Evolutionary conservation across 2,329 filamentous ascomycete species (phyloP).

Genomic region (Phoma sp.): DNA sequence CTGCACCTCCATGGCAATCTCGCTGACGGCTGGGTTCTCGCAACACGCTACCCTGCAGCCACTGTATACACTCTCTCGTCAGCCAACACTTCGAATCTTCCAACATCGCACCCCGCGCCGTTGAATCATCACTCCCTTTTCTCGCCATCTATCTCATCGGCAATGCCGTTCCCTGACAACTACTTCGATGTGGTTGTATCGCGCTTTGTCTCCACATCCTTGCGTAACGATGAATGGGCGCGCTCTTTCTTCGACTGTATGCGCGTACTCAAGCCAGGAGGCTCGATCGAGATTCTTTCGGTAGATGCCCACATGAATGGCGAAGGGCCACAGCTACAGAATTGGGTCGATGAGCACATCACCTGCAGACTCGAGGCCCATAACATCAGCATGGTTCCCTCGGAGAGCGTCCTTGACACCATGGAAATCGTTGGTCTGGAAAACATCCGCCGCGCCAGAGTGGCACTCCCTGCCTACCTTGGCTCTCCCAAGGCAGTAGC

Average conservation of each 20-base stretch:
- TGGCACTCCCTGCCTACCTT: constrained; percentile 31
- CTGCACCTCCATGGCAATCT: constrained; percentile 35
- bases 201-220: constrained; percentile 29
- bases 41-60: constrained; percentile 31
- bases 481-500: constrained; percentile 14
- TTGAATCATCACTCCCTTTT: constrained; percentile 38
- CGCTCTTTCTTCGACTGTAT: constrained; percentile 38
- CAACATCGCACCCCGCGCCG: constrained; percentile 34
- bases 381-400: constrained; percentile 31
- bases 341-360: constrained; percentile 36
- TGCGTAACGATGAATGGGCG: constrained; percentile 38
- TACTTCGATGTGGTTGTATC: constrained; percentile 38
- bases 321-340: constrained; percentile 28
- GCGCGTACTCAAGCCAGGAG: constrained; percentile 37
- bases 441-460: constrained; percentile 35
- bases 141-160: constrained; percentile 27
- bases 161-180: constrained; percentile 33
- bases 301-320: constrained; percentile 34
- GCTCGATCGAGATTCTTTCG: constrained; percentile 35
- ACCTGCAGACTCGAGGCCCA: constrained; percentile 28
- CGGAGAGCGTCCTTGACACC: constrained; percentile 36
- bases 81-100: constrained; percentile 23
- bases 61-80: constrained; percentile 36
- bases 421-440: constrained; percentile 39
- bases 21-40: constrained; percentile 38